Conservation (phyloP, 345 rosid genomes). For the Kernera saxatilis region DNA sequence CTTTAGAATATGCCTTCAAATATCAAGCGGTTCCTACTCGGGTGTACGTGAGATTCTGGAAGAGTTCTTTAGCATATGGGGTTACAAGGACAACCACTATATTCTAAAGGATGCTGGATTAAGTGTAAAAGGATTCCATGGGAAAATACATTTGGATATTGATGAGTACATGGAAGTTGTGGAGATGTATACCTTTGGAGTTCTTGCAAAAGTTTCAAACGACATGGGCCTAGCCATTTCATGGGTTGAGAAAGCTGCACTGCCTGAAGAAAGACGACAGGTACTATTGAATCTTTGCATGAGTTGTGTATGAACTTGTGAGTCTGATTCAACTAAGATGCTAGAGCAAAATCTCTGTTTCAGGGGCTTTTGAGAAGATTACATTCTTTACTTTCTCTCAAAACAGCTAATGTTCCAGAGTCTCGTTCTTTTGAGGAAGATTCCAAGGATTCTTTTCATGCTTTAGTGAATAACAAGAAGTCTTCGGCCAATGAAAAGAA, state of each 20-base stretch:
- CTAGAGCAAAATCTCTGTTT: neutral
- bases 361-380: slow-evolving; percentile 76
- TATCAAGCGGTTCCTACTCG: slow-evolving; percentile 47
- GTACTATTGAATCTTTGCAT: slow-evolving; percentile 32
- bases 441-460: slow-evolving; percentile 19
- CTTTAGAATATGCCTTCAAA: slow-evolving; percentile 68
- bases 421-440: slow-evolving; percentile 27
- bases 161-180: slow-evolving; percentile 55
- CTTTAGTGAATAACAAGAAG: slow-evolving; percentile 26
- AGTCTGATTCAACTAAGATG: neutral
- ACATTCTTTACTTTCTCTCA: slow-evolving; percentile 46
- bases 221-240: slow-evolving; percentile 58
- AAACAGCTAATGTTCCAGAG: slow-evolving; percentile 32
- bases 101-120: slow-evolving; percentile 29
- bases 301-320: slow-evolving; percentile 3
- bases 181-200: slow-evolving; percentile 58
- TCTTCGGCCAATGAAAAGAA: slow-evolving; percentile 14
- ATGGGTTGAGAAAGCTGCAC: slow-evolving; percentile 75
- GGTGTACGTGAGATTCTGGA: slow-evolving; percentile 62
- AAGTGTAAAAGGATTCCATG: slow-evolving; percentile 28
- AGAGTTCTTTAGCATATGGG: slow-evolving; percentile 72
- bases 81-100: slow-evolving; percentile 42
- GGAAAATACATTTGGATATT: slow-evolving; percentile 34
- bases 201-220: slow-evolving; percentile 48
- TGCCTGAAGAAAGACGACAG: slow-evolving; percentile 76